Conservation (phyloP, 148 eudicot species). For the Polygonum maritimum region DNA sequence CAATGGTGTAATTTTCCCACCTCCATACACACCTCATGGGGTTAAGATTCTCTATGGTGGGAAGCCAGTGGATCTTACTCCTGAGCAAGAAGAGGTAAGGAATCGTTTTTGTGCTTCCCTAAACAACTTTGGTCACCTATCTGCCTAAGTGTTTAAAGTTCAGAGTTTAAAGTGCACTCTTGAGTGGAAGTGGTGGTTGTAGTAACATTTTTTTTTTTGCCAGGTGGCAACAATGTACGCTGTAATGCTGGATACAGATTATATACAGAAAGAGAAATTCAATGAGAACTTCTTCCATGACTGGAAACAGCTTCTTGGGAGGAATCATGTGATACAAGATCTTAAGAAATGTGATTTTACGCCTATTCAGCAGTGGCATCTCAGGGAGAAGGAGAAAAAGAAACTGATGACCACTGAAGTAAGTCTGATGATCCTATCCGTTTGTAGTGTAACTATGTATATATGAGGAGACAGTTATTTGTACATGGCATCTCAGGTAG, state of each 20-base stretch:
- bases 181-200: background rate
- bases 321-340: slow-evolving; percentile 74
- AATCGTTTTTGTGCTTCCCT: background rate
- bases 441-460: background rate
- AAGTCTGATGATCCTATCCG: slow-evolving; percentile 19
- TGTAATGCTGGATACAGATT: slow-evolving; percentile 91
- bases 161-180: background rate
- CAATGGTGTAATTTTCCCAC: slow-evolving; percentile 94
- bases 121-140: slow-evolving; percentile 9
- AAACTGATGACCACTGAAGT: slow-evolving; percentile 89
- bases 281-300: slow-evolving; percentile 79
- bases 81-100: slow-evolving; percentile 92
- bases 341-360: slow-evolving; percentile 80
- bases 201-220: slow-evolving; percentile 22
- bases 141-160: background rate
- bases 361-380: slow-evolving; percentile 91
- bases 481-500: background rate
- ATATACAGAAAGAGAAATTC: slow-evolving; percentile 58
- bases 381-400: slow-evolving; percentile 92
- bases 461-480: background rate
- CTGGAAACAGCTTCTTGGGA: slow-evolving; percentile 90
- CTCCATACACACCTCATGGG: slow-evolving; percentile 85
- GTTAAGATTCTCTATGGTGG: slow-evolving; percentile 86
- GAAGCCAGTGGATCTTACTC: slow-evolving; percentile 69
- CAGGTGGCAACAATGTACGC: slow-evolving; percentile 99